A percentile compares a stretch with the other conserved stretches of the same genome.
These are phyloP conservation scores for Schwanniomyces vanrijiae DNA, from an alignment of 805 yeast species.

Conservation along the genomic window DNA sequence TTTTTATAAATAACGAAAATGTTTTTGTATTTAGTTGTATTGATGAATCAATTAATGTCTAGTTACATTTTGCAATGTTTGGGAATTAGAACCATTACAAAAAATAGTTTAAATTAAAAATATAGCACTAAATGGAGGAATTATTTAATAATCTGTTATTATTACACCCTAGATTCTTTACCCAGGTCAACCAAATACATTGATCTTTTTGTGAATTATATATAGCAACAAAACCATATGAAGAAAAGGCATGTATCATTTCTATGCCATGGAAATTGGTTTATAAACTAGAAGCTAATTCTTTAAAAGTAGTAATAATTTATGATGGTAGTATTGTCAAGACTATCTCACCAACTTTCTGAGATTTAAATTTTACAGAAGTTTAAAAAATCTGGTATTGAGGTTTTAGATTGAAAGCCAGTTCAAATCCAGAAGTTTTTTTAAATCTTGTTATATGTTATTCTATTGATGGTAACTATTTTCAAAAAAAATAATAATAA, in stretches of 20 bases:
- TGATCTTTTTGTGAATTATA: conserved; percentile 48
- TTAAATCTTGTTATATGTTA: conserved; percentile 2
- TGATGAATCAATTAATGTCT: conserved; percentile 57
- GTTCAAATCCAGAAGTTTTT: background rate
- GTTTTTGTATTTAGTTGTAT: conserved; percentile 42
- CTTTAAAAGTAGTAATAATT: conserved; percentile 28
- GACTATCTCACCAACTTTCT: conserved; percentile 17
- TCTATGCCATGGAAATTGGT: conserved; percentile 53
- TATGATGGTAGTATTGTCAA: conserved; percentile 13
- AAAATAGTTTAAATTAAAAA: conserved; percentile 46
- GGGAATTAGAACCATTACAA: conserved; percentile 50
- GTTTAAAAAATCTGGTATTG: conserved; percentile 2
- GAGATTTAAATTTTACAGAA: conserved; percentile 10
- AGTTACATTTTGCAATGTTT: conserved; percentile 52
- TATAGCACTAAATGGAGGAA: conserved; percentile 2
- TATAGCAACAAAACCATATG: conserved; percentile 54
- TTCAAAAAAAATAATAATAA: too few species aligned
- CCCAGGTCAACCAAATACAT: conserved; percentile 33
- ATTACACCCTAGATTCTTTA: conserved; percentile 44
- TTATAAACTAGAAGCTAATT: conserved; percentile 28
- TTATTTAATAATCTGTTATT: conserved; percentile 18
- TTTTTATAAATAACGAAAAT: conserved; percentile 47
- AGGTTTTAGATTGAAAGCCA: conserved; percentile 4
- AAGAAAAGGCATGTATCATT: conserved; percentile 42
- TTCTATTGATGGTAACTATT: conserved; percentile 2